phyloP scores from a whole-genome alignment of 2,329 filamentous ascomycete species.

The Aspergillus ruber region DNA sequence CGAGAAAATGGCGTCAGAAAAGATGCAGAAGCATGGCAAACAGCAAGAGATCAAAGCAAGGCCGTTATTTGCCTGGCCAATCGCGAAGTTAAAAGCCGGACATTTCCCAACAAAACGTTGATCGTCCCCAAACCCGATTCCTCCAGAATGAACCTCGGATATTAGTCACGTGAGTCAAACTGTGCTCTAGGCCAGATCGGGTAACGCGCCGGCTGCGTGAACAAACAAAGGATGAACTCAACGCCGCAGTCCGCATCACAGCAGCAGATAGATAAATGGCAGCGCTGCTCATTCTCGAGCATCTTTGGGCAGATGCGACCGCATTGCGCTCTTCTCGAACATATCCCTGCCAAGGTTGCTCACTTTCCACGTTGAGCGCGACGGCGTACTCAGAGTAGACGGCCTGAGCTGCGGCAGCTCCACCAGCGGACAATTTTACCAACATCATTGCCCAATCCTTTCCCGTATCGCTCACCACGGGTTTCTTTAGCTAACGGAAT shows the following conservation, averaged over 20 bases:
- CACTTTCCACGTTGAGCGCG: not conserved
- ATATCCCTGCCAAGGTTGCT: not conserved
- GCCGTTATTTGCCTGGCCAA: not conserved
- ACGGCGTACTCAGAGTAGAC: not conserved
- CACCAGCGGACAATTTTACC: not conserved
- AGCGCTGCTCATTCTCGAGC: not conserved
- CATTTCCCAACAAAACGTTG: slow-evolving; percentile 18
- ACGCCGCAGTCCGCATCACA: slow-evolving; percentile 18
- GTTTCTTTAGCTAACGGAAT: slow-evolving; percentile 1
- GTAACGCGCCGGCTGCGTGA: not conserved
- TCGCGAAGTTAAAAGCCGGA: not conserved
- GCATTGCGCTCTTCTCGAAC: not conserved
- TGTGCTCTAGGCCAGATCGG: not conserved
- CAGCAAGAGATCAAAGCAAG: not conserved
- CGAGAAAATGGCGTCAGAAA: not conserved
- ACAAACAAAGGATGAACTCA: slow-evolving; percentile 12
- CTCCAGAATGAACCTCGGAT: slow-evolving; percentile 22
- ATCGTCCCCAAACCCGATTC: slow-evolving; percentile 14
- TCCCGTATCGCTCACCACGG: not conserved
- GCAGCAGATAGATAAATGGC: not conserved
- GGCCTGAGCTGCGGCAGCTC: not conserved
- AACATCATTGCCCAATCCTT: not conserved
- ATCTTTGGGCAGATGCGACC: not conserved
- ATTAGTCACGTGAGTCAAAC: slow-evolving; percentile 13
- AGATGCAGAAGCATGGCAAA: not conserved